Conservation (phyloP, 2,329 filamentous ascomycete genomes). For the Dactylellina cionopaga region DNA sequence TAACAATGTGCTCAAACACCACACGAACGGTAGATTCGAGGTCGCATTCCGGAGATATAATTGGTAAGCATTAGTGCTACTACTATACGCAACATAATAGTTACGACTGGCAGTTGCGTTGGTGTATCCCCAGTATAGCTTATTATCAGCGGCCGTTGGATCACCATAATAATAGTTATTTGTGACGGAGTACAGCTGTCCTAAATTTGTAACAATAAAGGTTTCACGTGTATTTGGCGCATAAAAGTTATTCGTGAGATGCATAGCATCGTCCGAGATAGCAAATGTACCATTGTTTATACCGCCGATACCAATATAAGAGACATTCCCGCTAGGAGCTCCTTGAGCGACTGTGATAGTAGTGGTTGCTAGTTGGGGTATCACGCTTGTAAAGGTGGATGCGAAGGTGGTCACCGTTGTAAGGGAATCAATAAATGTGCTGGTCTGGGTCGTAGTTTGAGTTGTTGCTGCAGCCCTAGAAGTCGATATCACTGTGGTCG, state of each 20-base stretch:
- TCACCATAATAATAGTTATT: conserved; percentile 19
- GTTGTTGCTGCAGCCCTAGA: not conserved
- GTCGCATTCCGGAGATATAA: conserved; percentile 11
- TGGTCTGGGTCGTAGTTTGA: not conserved
- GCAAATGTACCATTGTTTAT: conserved; percentile 6
- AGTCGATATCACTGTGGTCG: not conserved
- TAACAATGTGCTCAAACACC: conserved; percentile 2
- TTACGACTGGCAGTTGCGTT: conserved; percentile 2
- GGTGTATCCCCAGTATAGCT: conserved; percentile 9
- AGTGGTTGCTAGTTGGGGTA: not conserved
- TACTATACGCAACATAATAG: conserved; percentile 1
- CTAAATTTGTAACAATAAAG: not conserved
- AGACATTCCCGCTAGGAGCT: not conserved
- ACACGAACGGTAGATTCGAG: not conserved
- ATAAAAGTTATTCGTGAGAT: conserved; percentile 14
- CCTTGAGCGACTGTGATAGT: conserved; percentile 8
- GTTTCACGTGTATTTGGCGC: conserved; percentile 8
- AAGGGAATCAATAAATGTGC: conserved; percentile 6
- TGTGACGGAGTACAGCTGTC: conserved; percentile 10
- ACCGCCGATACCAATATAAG: not conserved
- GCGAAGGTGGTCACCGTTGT: conserved; percentile 1
- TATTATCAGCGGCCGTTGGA: conserved; percentile 1
- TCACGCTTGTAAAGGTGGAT: not conserved
- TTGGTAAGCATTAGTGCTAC: conserved; percentile 11
- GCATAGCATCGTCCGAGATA: conserved; percentile 11